phyloP scores from a whole-genome alignment of 257 asterid species.

The Nicotiana noctiflora region DNA sequence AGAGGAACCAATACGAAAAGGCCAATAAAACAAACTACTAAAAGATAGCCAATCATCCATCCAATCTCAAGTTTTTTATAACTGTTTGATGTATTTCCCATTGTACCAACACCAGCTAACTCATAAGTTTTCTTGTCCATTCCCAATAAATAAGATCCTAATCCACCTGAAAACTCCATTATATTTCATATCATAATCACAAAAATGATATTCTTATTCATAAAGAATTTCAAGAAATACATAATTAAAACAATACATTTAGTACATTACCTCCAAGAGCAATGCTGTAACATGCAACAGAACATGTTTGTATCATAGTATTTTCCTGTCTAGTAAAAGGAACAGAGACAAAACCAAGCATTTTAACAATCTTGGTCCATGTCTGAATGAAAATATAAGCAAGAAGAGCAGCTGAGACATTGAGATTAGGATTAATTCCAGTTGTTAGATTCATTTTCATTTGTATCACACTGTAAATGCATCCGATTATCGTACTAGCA shows the following conservation, averaged over 20 bases:
- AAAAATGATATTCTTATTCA: not conserved
- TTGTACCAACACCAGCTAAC: constrained; percentile 45
- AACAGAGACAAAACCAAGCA: constrained; percentile 36
- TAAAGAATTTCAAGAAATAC: not conserved
- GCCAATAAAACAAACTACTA: constrained; percentile 71
- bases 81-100: constrained; percentile 59
- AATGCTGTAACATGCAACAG: constrained; percentile 84
- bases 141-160: constrained; percentile 74
- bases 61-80: constrained; percentile 70
- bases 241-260: not conserved
- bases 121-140: constrained; percentile 71
- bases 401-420: constrained; percentile 78
- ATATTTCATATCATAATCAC: not conserved
- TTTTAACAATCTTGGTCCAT: constrained; percentile 51
- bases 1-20: constrained; percentile 83
- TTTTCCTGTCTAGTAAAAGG: constrained; percentile 90
- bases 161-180: constrained; percentile 49
- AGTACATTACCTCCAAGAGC: constrained; percentile 55
- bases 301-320: constrained; percentile 85
- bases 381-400: constrained; percentile 46
- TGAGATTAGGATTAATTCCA: constrained; percentile 73
- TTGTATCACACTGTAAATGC: constrained; percentile 57
- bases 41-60: constrained; percentile 74
- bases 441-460: constrained; percentile 80
- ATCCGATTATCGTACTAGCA: constrained; percentile 55